These are phyloP conservation scores for Cercis canadensis DNA, from an alignment of 306 rosid genomes.

Conservation along the genomic window DNA sequence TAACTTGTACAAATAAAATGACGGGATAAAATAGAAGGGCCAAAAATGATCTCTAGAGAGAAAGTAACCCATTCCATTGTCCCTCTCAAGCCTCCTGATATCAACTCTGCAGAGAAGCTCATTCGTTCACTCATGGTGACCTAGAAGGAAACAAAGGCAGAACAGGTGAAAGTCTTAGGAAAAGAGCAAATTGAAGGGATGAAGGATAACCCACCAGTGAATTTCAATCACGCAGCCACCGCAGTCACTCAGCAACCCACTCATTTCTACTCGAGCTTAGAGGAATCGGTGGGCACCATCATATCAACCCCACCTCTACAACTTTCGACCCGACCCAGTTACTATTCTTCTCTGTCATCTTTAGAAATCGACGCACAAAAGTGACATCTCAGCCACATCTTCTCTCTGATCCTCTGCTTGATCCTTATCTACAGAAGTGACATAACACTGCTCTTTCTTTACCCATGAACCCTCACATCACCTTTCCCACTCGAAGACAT, in stretches of 20 bases:
- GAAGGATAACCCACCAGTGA: conserved; percentile 42
- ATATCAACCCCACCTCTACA: conserved; percentile 55
- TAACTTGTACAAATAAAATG: too few species aligned
- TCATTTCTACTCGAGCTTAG: conserved; percentile 56
- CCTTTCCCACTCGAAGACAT: too few species aligned
- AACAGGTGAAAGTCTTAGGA: conserved; percentile 18
- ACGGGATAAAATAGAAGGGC: too few species aligned
- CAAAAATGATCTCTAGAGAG: too few species aligned
- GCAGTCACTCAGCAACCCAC: conserved; percentile 34
- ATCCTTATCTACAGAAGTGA: too few species aligned
- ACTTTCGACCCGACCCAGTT: conserved; percentile 58
- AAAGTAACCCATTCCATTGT: conserved; percentile 26
- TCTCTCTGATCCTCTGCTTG: too few species aligned
- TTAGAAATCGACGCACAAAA: conserved; percentile 70
- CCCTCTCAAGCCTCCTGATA: conserved; percentile 47
- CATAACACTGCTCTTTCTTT: too few species aligned
- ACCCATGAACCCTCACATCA: too few species aligned
- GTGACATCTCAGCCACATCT: too few species aligned
- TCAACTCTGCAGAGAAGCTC: conserved; percentile 47
- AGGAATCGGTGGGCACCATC: conserved; percentile 50
- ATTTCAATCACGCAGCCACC: conserved; percentile 52
- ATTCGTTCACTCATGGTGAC: conserved; percentile 45
- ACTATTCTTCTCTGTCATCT: conserved; percentile 68
- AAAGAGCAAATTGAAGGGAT: conserved; percentile 38
- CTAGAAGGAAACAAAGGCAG: conserved; percentile 2